These are phyloP conservation scores for Xylaria multiplex DNA, from an alignment of 2,329 filamentous ascomycete species.

Conservation along the genomic window DNA sequence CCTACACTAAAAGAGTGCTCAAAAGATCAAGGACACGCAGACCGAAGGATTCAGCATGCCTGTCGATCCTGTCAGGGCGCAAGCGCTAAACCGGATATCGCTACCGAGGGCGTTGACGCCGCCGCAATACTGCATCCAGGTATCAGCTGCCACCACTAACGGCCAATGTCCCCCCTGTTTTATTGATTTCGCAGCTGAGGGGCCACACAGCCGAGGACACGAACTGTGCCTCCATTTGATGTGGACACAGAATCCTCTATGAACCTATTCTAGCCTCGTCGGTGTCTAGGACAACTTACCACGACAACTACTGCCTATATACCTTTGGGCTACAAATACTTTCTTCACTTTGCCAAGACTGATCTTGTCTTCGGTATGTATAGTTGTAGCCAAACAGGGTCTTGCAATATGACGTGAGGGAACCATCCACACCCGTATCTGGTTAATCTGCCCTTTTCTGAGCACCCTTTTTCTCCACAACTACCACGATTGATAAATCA, in stretches of 20 bases:
- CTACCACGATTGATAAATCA: constrained; percentile 18
- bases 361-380: constrained; percentile 18
- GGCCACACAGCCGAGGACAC: constrained; percentile 3
- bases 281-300: constrained; percentile 6
- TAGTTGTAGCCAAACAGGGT: constrained; percentile 16
- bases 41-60: constrained; percentile 30
- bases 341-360: constrained; percentile 24
- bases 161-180: constrained; percentile 1
- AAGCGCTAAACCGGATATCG: constrained; percentile 36
- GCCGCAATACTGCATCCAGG: constrained; percentile 14
- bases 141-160: constrained; percentile 15
- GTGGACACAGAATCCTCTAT: constrained; percentile 17
- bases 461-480: constrained; percentile 23
- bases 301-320: constrained; percentile 2
- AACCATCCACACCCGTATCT: constrained; percentile 28
- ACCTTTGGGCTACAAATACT: constrained; percentile 10
- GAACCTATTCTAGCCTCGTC: neutral
- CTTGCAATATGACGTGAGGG: constrained; percentile 17
- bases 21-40: constrained; percentile 1
- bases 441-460: constrained; percentile 27
- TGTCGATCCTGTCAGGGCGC: constrained; percentile 20
- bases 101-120: constrained; percentile 33
- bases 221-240: constrained; percentile 16
- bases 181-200: constrained; percentile 23
- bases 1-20: too few relatives aligned